Conservation (phyloP, 1,284 basidiomycete genomes). For the Caloboletus inedulis region DNA sequence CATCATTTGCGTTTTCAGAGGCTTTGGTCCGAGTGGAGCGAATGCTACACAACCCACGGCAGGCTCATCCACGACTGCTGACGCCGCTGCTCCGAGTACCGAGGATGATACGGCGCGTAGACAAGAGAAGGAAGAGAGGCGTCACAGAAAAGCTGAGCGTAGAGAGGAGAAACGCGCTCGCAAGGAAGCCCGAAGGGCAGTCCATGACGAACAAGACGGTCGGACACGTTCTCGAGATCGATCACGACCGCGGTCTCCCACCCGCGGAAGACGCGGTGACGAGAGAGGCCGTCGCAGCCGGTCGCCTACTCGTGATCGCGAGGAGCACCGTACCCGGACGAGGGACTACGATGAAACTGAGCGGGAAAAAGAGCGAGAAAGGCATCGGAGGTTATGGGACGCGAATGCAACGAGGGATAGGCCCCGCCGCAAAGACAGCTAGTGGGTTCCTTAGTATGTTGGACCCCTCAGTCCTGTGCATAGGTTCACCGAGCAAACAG, state of each 20-base stretch:
- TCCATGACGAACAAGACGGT: conserved; percentile 32
- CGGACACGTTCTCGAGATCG: conserved; percentile 30
- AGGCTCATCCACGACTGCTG: conserved; percentile 13
- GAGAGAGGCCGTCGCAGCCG: conserved; percentile 24
- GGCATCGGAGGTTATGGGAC: conserved; percentile 54
- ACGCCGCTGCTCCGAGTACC: conserved; percentile 31
- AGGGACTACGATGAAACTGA: conserved; percentile 41
- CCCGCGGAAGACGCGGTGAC: conserved; percentile 16
- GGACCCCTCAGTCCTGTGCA: conserved; percentile 1
- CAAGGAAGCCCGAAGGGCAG: conserved; percentile 46
- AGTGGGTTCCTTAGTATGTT: conserved; percentile 14
- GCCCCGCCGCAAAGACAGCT: conserved; percentile 22
- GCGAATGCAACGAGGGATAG: conserved; percentile 39
- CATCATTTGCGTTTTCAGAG: conserved; percentile 38
- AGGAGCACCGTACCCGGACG: conserved; percentile 18
- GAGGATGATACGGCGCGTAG: conserved; percentile 33
- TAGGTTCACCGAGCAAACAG: conserved; percentile 9
- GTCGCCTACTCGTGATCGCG: conserved; percentile 29
- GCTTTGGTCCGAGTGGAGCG: conserved; percentile 55
- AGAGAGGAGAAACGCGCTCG: conserved; percentile 55
- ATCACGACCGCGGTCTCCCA: conserved; percentile 47
- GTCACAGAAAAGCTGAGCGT: conserved; percentile 54
- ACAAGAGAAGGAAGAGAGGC: conserved; percentile 55
- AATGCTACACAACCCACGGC: conserved; percentile 29
- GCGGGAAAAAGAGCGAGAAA: conserved; percentile 49